These are phyloP conservation scores for Lolium multiflorum DNA, from an alignment of 176 grass and related monocot genomes.

Conservation along the genomic window DNA sequence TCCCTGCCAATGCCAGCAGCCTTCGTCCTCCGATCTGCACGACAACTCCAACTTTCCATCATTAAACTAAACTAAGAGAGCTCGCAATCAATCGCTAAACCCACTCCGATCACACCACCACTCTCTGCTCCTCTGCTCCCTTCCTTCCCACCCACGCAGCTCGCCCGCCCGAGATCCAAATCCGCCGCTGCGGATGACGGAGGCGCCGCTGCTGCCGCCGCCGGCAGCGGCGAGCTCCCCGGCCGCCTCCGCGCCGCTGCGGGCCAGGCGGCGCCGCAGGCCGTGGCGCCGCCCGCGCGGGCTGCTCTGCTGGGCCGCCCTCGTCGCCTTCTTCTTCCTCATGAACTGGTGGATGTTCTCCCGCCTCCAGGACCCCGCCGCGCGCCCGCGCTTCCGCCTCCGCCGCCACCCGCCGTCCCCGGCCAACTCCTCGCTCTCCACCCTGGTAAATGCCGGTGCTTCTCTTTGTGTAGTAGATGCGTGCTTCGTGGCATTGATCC, in stretches of 20 bases:
- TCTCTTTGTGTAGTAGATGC: neutral
- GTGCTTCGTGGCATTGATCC: neutral
- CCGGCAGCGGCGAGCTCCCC: conserved; percentile 30
- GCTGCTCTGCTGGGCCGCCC: conserved; percentile 61
- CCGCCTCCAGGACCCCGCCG: conserved; percentile 78
- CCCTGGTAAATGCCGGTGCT: conserved; percentile 42
- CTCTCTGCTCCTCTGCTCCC: too few species aligned
- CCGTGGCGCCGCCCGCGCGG: conserved; percentile 60
- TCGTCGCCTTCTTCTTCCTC: conserved; percentile 93
- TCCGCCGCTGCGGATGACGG: neutral
- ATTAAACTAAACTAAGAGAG: conserved; percentile 41
- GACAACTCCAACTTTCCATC: neutral
- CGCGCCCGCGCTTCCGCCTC: conserved; percentile 49
- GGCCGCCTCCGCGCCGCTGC: conserved; percentile 27
- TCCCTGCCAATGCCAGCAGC: conserved; percentile 28
- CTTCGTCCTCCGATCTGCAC: conserved; percentile 31
- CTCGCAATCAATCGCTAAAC: conserved; percentile 39
- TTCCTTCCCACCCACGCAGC: neutral
- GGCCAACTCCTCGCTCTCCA: conserved; percentile 35
- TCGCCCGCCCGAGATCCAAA: conserved; percentile 37
- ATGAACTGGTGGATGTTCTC: conserved; percentile 99
- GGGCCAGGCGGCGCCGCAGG: conserved; percentile 49
- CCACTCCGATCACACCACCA: conserved; percentile 15
- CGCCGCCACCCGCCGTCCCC: conserved; percentile 38
- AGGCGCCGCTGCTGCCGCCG: conserved; percentile 34